phyloP scores from a whole-genome alignment of 768 basidiomycete genomes.

The Paxillus involutus region DNA sequence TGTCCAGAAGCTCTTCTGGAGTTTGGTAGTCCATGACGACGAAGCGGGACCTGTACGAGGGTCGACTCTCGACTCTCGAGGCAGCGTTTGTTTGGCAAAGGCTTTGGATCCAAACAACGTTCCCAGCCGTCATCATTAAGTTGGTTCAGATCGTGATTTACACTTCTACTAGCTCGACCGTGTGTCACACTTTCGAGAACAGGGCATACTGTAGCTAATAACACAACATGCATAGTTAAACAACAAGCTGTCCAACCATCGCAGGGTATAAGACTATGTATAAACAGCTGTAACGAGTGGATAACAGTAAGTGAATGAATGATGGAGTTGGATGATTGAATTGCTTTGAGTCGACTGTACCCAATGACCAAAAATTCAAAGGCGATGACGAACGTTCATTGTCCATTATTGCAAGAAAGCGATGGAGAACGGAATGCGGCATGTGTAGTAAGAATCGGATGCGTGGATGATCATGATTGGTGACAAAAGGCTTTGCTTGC shows the following conservation, averaged over 20 bases:
- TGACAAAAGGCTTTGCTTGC: slow-evolving; percentile 13
- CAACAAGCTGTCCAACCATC: slow-evolving; percentile 17
- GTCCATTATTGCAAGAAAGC: slow-evolving; percentile 23
- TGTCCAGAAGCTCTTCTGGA: slow-evolving; percentile 54
- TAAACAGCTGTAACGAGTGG: slow-evolving; percentile 27
- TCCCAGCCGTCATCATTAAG: not conserved
- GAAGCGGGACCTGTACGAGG: not conserved
- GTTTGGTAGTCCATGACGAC: slow-evolving; percentile 29
- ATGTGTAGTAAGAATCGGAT: not conserved
- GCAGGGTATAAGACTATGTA: slow-evolving; percentile 29
- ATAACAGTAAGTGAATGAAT: slow-evolving; percentile 19
- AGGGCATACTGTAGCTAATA: slow-evolving; percentile 10
- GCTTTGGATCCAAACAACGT: slow-evolving; percentile 14
- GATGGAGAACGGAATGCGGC: slow-evolving; percentile 8
- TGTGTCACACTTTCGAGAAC: not conserved
- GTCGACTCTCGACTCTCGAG: not conserved
- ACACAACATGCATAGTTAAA: slow-evolving; percentile 22
- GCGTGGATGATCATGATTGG: slow-evolving; percentile 7
- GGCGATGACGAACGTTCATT: slow-evolving; percentile 9
- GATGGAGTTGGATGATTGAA: slow-evolving; percentile 11
- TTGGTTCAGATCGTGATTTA: not conserved
- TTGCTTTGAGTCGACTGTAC: slow-evolving; percentile 2
- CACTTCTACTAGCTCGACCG: not conserved
- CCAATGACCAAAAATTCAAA: slow-evolving; percentile 12
- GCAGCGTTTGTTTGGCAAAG: slow-evolving; percentile 22